Evolutionary conservation across 1,284 basidiomycete species (phyloP).

Genomic region (Leccinum angustisporum): DNA sequence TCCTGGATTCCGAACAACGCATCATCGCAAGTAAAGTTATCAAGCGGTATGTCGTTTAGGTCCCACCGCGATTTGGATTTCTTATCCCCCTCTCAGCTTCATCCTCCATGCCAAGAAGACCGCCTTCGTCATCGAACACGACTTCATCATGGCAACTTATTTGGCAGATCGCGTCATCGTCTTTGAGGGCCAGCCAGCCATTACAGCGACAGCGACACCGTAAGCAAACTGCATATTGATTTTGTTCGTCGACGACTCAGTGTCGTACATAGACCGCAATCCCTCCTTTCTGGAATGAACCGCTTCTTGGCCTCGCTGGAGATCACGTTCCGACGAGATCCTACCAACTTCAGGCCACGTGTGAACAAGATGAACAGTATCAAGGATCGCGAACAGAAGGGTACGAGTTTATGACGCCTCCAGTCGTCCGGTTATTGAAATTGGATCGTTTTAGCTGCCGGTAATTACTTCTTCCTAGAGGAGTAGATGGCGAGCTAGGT

Average conservation of each 20-base stretch:
- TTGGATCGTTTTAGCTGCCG: constrained; percentile 48
- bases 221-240: constrained; percentile 39
- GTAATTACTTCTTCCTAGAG: constrained; percentile 91
- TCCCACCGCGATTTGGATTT: background rate
- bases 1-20: constrained; percentile 97
- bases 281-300: constrained; percentile 56
- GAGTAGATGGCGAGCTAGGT: constrained; percentile 43
- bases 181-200: constrained; percentile 84
- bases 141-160: constrained; percentile 97
- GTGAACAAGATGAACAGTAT: constrained; percentile 94
- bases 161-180: constrained; percentile 97
- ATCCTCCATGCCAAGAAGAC: constrained; percentile 95
- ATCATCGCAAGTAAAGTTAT: constrained; percentile 96
- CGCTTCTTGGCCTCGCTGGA: constrained; percentile 86
- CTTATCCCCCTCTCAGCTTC: constrained; percentile 52
- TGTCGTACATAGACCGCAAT: background rate
- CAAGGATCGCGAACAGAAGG: constrained; percentile 93
- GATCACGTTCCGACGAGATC: constrained; percentile 95
- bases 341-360: constrained; percentile 89
- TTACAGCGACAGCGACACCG: constrained; percentile 84
- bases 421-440: constrained; percentile 10
- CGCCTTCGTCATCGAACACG: constrained; percentile 97
- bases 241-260: constrained; percentile 7
- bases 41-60: constrained; percentile 63
- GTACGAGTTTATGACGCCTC: constrained; percentile 42